Percentiles rank a stretch among this genome's conserved stretches.
Conservation (phyloP, 768 basidiomycete species). For the Clavaria fumosa region DNA sequence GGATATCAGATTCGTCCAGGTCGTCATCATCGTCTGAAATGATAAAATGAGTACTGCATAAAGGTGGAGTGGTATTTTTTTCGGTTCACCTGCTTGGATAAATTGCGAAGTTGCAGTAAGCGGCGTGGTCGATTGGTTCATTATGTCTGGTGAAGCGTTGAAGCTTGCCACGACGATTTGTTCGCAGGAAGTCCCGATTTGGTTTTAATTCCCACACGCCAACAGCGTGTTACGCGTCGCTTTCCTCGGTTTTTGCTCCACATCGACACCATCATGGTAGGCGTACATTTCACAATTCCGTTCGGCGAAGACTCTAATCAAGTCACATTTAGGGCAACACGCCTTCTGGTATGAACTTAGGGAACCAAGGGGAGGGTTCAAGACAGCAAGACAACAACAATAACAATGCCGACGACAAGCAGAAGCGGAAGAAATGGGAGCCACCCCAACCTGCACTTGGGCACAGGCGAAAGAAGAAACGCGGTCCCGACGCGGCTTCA, state of each 20-base stretch:
- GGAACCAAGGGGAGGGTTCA: too few relatives aligned
- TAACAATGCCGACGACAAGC: constrained; percentile 18
- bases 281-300: constrained; percentile 7
- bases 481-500: constrained; percentile 80
- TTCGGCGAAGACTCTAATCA: background rate
- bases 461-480: constrained; percentile 92
- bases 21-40: constrained; percentile 63
- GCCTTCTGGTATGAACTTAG: too few relatives aligned
- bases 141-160: constrained; percentile 20
- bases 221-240: constrained; percentile 5
- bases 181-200: constrained; percentile 14
- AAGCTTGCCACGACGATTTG: constrained; percentile 7
- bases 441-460: constrained; percentile 93
- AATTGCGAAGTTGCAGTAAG: constrained; percentile 55
- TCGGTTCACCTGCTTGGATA: constrained; percentile 78
- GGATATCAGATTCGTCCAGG: constrained; percentile 67
- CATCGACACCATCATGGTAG: constrained; percentile 20
- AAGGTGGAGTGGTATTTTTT: too few relatives aligned
- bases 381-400: constrained; percentile 3
- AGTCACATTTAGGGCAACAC: too few relatives aligned
- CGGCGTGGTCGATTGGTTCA: constrained; percentile 23
- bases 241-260: too few relatives aligned
- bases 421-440: constrained; percentile 89
- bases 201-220: constrained; percentile 5
- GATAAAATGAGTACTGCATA: constrained; percentile 1